phyloP scores from a whole-genome alignment of 306 rosid genomes.

The Pyrus pyrifolia region DNA sequence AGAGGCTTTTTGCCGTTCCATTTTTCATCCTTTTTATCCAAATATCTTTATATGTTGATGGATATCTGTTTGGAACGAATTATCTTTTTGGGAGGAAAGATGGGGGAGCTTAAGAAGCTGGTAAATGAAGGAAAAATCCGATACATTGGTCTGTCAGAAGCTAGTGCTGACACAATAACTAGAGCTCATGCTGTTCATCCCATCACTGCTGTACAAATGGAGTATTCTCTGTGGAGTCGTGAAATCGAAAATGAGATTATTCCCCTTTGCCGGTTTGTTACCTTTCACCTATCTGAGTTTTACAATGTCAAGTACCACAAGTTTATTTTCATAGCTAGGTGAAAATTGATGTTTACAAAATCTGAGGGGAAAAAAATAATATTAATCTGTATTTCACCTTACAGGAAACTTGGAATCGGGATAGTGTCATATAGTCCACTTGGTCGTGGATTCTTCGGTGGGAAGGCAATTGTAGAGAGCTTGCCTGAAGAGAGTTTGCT shows the following conservation, averaged over 20 bases:
- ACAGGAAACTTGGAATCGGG: constrained; percentile 65
- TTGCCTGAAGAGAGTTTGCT: constrained; percentile 49
- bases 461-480: constrained; percentile 53
- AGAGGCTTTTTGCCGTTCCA: not conserved
- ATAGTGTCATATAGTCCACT: constrained; percentile 71
- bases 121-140: constrained; percentile 61
- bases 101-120: constrained; percentile 50
- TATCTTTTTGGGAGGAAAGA: not conserved
- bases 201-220: constrained; percentile 72
- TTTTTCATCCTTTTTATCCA: not conserved
- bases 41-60: no score
- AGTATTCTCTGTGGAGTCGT: constrained; percentile 60
- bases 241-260: constrained; percentile 57
- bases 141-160: constrained; percentile 55
- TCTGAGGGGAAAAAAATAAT: not conserved
- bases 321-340: no score
- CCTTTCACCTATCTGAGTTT: not conserved
- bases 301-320: not conserved
- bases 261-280: constrained; percentile 57
- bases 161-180: constrained; percentile 50
- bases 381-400: not conserved
- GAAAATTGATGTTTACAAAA: not conserved
- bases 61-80: not conserved
- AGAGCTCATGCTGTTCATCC: constrained; percentile 73
- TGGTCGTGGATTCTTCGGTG: constrained; percentile 68